Evolutionary conservation across 331 rosid genomes (phyloP), one percentile per base, ranked within the genome.

Genomic region (Stylosanthes scabra): DNA sequence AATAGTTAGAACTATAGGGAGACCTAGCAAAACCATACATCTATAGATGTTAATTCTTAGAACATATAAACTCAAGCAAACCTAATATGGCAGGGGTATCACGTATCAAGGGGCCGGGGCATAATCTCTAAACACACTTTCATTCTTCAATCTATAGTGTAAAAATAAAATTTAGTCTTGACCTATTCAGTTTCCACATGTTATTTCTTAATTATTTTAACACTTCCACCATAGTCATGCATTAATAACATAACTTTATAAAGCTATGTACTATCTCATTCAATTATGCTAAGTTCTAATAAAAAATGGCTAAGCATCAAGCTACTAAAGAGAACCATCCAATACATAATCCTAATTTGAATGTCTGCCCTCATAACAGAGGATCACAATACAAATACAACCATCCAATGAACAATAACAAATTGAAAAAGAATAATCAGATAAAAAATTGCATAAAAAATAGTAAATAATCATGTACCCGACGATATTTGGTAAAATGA

Each of bases 311-410:
- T 59, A 25, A 20, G 59, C 52, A 47, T 65, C 71, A 71, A 58
- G 42, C 34, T 42, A 70, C 34, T 52, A 45, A 7, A 40, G 20
- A 55, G 51, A n/a, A n/a, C n/a, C 68, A 11, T 47, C 27, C 9
- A 27, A 31, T 25, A 51, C 1, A 41, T 25, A n/a, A 58, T 40
- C 62, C 15, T 45, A 51, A 46, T 50, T 54, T 31, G 11, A 54
- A 74, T 63, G 12, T 42, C 50, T 67, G 13, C 41, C 66, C 65
- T 28, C 1, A n/a, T 59, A 66, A 45, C 29, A 46, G 8, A 49
- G 40, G 57, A 41, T 52, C n/a, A n/a, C n/a, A n/a, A n/a, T 37
- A 66, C n/a, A 45, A 71, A 14, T 59, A 52, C 73, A 66, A 72
- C n/a, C 52, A 12, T 59, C 31, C 28, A n/a, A 7, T 28, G 57